phyloP scores from a whole-genome alignment of 106 monocot genomes.

The Dactylorhiza incarnata region DNA sequence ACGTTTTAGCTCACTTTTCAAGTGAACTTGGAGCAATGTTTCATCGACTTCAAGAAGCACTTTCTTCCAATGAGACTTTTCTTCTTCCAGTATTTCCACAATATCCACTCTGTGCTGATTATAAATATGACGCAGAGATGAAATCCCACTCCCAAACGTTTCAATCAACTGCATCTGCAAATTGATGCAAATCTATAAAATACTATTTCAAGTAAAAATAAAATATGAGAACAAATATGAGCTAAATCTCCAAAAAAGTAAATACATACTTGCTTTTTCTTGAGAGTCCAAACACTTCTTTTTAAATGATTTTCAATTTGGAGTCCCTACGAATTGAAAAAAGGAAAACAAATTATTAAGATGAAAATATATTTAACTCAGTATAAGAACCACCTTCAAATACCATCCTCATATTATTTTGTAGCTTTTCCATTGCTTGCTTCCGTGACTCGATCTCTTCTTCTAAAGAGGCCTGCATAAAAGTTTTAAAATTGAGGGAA shows the following conservation, averaged over 20 bases:
- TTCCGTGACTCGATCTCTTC: constrained; percentile 51
- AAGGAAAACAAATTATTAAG: neutral
- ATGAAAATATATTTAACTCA: constrained; percentile 1
- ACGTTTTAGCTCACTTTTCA: constrained; percentile 22
- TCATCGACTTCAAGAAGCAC: constrained; percentile 39
- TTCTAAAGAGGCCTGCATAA: constrained; percentile 73
- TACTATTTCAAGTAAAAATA: constrained; percentile 1
- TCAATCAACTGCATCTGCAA: constrained; percentile 45
- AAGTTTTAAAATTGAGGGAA: neutral
- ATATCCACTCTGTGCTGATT: constrained; percentile 46
- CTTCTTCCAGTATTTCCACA: constrained; percentile 58
- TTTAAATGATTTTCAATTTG: constrained; percentile 86
- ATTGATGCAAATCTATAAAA: constrained; percentile 10
- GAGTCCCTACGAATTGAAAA: constrained; percentile 47
- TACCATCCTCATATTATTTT: constrained; percentile 87
- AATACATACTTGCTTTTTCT: constrained; percentile 62
- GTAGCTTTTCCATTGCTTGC: constrained; percentile 58
- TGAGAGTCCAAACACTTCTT: constrained; percentile 44
- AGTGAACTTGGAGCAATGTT: constrained; percentile 26
- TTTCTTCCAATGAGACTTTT: constrained; percentile 31
- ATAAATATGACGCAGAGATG: constrained; percentile 36
- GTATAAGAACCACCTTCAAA: neutral
- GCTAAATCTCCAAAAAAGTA: neutral
- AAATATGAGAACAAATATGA: neutral
- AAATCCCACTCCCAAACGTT: constrained; percentile 37